Percentiles rank a stretch among this genome's conserved stretches.
These are phyloP conservation scores for Tetrapisispora arboricola DNA, from an alignment of 805 yeast species.

Conservation along the genomic window DNA sequence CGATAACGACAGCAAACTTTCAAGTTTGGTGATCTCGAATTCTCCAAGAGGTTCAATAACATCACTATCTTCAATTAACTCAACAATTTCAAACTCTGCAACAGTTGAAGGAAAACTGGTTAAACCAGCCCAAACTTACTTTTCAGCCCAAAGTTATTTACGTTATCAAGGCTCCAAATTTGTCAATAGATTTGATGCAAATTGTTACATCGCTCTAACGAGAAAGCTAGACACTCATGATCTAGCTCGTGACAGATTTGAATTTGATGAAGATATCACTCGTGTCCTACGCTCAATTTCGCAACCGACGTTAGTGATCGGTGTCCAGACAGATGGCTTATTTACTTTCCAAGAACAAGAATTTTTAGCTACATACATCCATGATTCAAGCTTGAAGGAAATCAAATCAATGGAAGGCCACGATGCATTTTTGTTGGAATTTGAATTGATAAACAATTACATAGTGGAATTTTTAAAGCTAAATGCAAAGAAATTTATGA, in stretches of 20 bases:
- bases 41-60: slow-evolving; percentile 17
- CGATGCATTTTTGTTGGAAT: slow-evolving; percentile 90
- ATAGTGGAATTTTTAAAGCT: slow-evolving; percentile 55
- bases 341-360: slow-evolving; percentile 91
- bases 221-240: slow-evolving; percentile 94
- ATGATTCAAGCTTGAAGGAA: slow-evolving; percentile 55
- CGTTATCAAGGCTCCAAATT: slow-evolving; percentile 93
- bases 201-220: slow-evolving; percentile 89
- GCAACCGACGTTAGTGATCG: slow-evolving; percentile 78
- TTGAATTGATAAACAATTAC: slow-evolving; percentile 64
- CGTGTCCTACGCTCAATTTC: slow-evolving; percentile 48
- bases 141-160: slow-evolving; percentile 91
- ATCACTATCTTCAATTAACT: slow-evolving; percentile 23
- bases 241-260: slow-evolving; percentile 62
- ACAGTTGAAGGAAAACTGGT: slow-evolving; percentile 17
- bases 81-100: slow-evolving; percentile 15
- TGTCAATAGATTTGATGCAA: slow-evolving; percentile 84
- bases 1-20: slow-evolving; percentile 1
- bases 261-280: slow-evolving; percentile 27
- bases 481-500: slow-evolving; percentile 50
- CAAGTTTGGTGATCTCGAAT: slow-evolving; percentile 9
- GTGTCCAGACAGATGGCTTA: slow-evolving; percentile 84
- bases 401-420: slow-evolving; percentile 94
- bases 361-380: slow-evolving; percentile 63
- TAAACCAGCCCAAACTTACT: slow-evolving; percentile 44